Evolutionary conservation across 164 flowering plant genomes (phyloP).

Genomic region (Kalanchoe fedtschenkoi): DNA sequence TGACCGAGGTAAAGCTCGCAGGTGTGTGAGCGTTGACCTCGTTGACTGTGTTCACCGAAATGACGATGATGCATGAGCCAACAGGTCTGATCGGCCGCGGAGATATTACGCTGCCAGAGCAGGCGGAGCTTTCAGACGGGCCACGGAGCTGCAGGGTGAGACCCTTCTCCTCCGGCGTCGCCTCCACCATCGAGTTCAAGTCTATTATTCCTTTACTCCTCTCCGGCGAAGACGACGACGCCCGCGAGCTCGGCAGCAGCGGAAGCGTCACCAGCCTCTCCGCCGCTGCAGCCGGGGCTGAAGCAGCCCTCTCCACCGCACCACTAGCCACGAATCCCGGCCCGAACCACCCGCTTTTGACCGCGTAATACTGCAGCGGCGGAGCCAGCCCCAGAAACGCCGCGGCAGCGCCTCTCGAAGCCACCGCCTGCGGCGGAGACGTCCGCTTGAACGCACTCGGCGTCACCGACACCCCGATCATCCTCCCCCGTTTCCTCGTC

Average conservation of each 20-base stretch:
- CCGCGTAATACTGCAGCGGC: neutral
- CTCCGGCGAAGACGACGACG: neutral
- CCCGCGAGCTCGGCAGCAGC: slow-evolving; percentile 27
- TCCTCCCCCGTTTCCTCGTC: slow-evolving; percentile 50
- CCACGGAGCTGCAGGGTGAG: slow-evolving; percentile 13
- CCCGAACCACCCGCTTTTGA: neutral
- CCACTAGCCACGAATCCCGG: neutral
- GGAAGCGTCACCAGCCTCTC: slow-evolving; percentile 32
- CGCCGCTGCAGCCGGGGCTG: no score
- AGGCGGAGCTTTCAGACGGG: slow-evolving; percentile 20
- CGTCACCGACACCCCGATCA: slow-evolving; percentile 14
- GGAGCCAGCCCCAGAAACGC: neutral
- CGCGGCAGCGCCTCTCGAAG: neutral
- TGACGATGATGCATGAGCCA: slow-evolving; percentile 45
- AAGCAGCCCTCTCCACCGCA: neutral
- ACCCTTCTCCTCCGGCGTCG: slow-evolving; percentile 32
- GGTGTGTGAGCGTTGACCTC: slow-evolving; percentile 11
- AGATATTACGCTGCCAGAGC: slow-evolving; percentile 22
- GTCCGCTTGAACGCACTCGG: slow-evolving; percentile 30
- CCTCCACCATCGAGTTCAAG: slow-evolving; percentile 20
- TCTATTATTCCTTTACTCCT: slow-evolving; percentile 16
- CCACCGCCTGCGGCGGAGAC: slow-evolving; percentile 14
- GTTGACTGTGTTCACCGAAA: slow-evolving; percentile 27
- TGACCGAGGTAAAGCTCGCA: no score
- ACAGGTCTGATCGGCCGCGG: slow-evolving; percentile 73